These are phyloP conservation scores for Boletus reticulatus DNA, from an alignment of 768 basidiomycete species.

Conservation along the genomic window DNA sequence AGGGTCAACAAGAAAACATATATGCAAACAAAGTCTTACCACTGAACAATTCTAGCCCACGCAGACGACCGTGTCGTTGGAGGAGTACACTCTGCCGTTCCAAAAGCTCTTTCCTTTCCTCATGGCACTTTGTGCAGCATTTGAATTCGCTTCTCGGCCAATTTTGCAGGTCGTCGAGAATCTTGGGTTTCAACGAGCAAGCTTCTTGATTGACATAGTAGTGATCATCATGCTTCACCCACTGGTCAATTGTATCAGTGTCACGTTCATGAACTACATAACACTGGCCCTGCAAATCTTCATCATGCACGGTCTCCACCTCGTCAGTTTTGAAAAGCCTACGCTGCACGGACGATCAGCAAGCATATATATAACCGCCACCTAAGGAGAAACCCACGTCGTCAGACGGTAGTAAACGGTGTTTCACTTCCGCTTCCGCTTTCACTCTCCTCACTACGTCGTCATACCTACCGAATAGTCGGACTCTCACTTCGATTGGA, in stretches of 20 bases:
- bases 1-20: not conserved
- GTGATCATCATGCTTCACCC: slow-evolving; percentile 57
- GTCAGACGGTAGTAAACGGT: slow-evolving; percentile 33
- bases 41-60: slow-evolving; percentile 66
- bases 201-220: slow-evolving; percentile 48
- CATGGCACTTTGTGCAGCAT: slow-evolving; percentile 41
- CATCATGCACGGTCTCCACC: slow-evolving; percentile 25
- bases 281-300: slow-evolving; percentile 53
- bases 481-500: slow-evolving; percentile 36
- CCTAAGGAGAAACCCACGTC: slow-evolving; percentile 35
- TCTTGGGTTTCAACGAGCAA: slow-evolving; percentile 15
- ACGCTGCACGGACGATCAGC: slow-evolving; percentile 22
- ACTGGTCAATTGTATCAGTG: slow-evolving; percentile 26
- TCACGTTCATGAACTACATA: slow-evolving; percentile 43
- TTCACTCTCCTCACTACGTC: slow-evolving; percentile 30
- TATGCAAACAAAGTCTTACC: slow-evolving; percentile 38
- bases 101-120: slow-evolving; percentile 31
- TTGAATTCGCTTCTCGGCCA: slow-evolving; percentile 30
- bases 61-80: slow-evolving; percentile 42
- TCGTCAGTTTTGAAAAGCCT: slow-evolving; percentile 42
- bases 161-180: slow-evolving; percentile 21
- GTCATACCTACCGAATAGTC: slow-evolving; percentile 46
- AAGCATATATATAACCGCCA: not conserved
- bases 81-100: slow-evolving; percentile 31
- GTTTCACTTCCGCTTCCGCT: slow-evolving; percentile 9